Evolutionary conservation across 768 basidiomycete species (phyloP), one percentile per base, ranked within the genome.

Genomic region (Cyclocybe aegerita): DNA sequence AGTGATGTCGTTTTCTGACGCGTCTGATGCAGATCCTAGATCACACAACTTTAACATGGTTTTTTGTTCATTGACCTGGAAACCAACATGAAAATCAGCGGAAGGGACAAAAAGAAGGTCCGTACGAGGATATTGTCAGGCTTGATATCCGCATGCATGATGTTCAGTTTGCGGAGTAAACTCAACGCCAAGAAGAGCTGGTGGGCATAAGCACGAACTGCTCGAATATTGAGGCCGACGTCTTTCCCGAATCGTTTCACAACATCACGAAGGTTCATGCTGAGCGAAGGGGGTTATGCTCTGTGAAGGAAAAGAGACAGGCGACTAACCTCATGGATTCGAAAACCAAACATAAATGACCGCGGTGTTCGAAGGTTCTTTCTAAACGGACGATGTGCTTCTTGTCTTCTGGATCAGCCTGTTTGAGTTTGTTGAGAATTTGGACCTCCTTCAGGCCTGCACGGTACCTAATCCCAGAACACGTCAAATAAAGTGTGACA

Each of bases 131-230:
- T 96, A 65, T 98, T 98, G 66, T 98, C 97, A 14, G 97, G 97
- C 69, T 98, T 98, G 66, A 99, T 91, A 64, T 99, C 97, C 6
- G 97, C 97, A 61, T 99, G 97, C 83, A 98, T 97, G 52, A 98
- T 84, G 57, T 90, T 93, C 52, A 85, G 80, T 71, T 98, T 98
- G 57, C 84, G 82, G 63, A 98, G 74, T 48, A 95, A 74, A 57
- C 88, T 82, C 55, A 98, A 68, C 12, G 92, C 81, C 46, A 98
- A 78, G 70, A 98, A 95, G 46, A 99, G 83, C 64, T 99, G 97
- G 59, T 96, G 92, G 30, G 97, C 86, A 65, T 99, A 99, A n/a
- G 95, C 94, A 58, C 96, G 84, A n/a, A 99, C 97, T 43, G 97
- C 97, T 58, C 86, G 83, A 61, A 98, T 88, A 61, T 98, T 97